phyloP scores from a whole-genome alignment of 805 yeast species.

The Lachancea sp. region DNA sequence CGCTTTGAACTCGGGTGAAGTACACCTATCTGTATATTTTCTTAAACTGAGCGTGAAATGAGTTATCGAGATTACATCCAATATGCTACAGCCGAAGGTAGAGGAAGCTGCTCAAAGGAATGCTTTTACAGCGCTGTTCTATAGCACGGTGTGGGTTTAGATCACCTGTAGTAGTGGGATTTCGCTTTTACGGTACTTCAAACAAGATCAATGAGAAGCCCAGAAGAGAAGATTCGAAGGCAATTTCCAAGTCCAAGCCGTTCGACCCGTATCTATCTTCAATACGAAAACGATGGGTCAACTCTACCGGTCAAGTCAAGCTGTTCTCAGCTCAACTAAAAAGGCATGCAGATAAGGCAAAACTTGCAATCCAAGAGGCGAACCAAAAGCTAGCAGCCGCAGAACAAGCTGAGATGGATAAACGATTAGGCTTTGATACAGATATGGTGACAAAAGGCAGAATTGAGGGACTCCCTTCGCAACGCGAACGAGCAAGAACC shows the following conservation, averaged over 20 bases:
- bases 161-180: background rate
- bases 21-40: too few species aligned
- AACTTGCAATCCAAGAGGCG: slow-evolving; percentile 33
- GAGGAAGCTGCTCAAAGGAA: background rate
- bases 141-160: background rate
- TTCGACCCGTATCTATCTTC: slow-evolving; percentile 15
- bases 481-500: slow-evolving; percentile 37
- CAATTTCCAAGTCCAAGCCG: background rate
- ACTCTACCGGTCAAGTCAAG: slow-evolving; percentile 9
- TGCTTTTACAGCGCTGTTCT: background rate
- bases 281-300: slow-evolving; percentile 11
- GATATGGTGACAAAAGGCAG: slow-evolving; percentile 30
- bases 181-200: background rate
- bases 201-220: background rate
- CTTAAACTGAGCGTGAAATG: background rate
- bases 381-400: slow-evolving; percentile 34
- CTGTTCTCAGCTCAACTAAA: slow-evolving; percentile 15
- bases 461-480: slow-evolving; percentile 41
- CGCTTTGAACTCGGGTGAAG: background rate
- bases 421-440: slow-evolving; percentile 32
- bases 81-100: too few species aligned
- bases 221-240: background rate
- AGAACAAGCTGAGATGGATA: slow-evolving; percentile 33
- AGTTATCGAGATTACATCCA: too few species aligned
- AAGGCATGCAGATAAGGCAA: slow-evolving; percentile 27